phyloP scores from a whole-genome alignment of 2,329 filamentous ascomycete species.

The Cladosporium sp. region DNA sequence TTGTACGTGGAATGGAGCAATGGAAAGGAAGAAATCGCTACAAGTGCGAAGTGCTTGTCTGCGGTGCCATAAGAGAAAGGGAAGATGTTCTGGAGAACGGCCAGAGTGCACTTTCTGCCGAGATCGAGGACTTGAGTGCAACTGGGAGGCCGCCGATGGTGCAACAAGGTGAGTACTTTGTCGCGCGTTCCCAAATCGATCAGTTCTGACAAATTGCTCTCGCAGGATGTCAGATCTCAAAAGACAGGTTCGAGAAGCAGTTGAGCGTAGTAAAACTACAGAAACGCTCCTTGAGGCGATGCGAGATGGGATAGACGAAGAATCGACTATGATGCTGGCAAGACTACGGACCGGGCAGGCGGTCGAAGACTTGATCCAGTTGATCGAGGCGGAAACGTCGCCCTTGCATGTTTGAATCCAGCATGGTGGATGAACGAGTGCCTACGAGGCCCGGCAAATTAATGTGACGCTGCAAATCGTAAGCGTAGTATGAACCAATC shows the following conservation, averaged over 20 bases:
- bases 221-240: neutral
- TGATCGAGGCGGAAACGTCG: too few relatives aligned
- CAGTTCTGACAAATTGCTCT: too few relatives aligned
- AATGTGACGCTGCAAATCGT: too few relatives aligned
- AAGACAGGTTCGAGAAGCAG: slow-evolving; percentile 12
- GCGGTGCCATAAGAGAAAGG: neutral
- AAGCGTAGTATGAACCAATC: too few relatives aligned
- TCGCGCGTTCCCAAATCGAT: too few relatives aligned
- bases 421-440: too few relatives aligned
- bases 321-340: slow-evolving; percentile 20
- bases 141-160: neutral
- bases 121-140: neutral
- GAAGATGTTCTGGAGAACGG: neutral
- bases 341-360: slow-evolving; percentile 20
- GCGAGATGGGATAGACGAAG: slow-evolving; percentile 17
- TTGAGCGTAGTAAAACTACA: slow-evolving; percentile 14
- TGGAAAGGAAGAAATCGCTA: too few relatives aligned
- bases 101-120: neutral
- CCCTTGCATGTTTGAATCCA: too few relatives aligned
- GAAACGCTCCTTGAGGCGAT: slow-evolving; percentile 17
- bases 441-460: too few relatives aligned
- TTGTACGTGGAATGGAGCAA: too few relatives aligned
- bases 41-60: neutral
- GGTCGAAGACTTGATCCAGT: slow-evolving; percentile 8
- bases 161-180: neutral